These are phyloP conservation scores for Nakazawaea pomicola DNA, from an alignment of 805 yeast genomes.

Conservation along the genomic window DNA sequence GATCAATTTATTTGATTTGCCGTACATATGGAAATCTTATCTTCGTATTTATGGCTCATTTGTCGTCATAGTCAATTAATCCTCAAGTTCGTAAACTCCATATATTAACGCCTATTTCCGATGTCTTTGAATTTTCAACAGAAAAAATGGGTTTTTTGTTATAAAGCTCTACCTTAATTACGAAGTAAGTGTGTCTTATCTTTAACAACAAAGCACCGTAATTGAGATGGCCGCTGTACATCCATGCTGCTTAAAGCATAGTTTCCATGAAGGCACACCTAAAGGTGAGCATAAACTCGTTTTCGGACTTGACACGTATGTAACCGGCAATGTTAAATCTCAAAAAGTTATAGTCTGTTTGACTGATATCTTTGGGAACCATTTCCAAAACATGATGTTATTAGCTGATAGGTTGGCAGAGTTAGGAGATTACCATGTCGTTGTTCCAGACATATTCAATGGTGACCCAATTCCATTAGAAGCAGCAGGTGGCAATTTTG, in stretches of 20 bases:
- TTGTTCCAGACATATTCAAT: constrained; percentile 33
- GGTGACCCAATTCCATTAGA: constrained; percentile 23
- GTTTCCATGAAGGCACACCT: constrained; percentile 47
- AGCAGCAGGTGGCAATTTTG: constrained; percentile 35
- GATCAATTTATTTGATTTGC: too few relatives aligned
- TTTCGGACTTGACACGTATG: constrained; percentile 39
- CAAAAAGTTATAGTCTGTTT: constrained; percentile 28
- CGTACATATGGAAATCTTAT: too few relatives aligned
- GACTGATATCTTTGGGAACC: constrained; percentile 32
- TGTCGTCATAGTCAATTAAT: too few relatives aligned
- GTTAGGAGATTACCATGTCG: constrained; percentile 25
- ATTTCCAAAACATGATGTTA: constrained; percentile 21
- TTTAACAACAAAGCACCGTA: too few relatives aligned
- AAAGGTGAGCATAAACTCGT: constrained; percentile 37
- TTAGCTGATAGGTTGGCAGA: constrained; percentile 33
- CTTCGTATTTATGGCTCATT: too few relatives aligned
- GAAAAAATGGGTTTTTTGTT: too few relatives aligned
- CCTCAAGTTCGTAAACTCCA: too few relatives aligned
- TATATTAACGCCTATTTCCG: too few relatives aligned
- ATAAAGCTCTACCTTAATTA: too few relatives aligned
- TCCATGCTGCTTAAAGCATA: constrained; percentile 37
- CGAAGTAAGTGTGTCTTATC: too few relatives aligned
- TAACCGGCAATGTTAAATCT: constrained; percentile 37
- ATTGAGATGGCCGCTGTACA: background rate
- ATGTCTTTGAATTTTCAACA: too few relatives aligned